phyloP scores from a whole-genome alignment of 2,329 filamentous ascomycete genomes.

The Mollisia scopiformis region DNA sequence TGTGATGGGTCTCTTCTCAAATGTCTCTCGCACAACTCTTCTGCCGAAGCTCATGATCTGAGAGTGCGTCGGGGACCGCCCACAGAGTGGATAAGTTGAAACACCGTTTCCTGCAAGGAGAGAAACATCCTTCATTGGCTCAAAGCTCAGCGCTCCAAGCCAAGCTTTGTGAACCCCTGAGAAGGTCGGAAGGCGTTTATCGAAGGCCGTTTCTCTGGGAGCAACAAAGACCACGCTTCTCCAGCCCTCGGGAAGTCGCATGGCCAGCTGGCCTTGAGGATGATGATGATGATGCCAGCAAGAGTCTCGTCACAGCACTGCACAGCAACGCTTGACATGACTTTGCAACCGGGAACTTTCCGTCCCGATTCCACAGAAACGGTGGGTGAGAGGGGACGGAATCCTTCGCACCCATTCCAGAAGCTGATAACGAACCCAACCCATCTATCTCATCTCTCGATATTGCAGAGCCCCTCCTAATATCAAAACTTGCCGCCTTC shows the following conservation, averaged over 20 bases:
- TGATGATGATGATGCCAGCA: slow-evolving; percentile 4
- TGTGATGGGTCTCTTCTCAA: not conserved
- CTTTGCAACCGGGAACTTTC: not conserved
- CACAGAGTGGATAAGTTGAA: not conserved
- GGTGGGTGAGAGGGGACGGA: not conserved
- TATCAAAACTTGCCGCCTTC: slow-evolving; percentile 1
- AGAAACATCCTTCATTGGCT: not conserved
- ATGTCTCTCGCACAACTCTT: not conserved
- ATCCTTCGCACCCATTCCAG: slow-evolving; percentile 1
- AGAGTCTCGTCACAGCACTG: not conserved
- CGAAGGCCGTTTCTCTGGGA: no score
- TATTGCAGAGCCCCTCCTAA: not conserved
- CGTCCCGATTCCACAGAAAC: not conserved
- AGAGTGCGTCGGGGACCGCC: not conserved
- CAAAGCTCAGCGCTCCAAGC: not conserved
- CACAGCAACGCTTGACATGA: not conserved
- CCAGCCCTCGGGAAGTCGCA: slow-evolving; percentile 7
- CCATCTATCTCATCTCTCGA: not conserved
- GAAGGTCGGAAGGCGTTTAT: not conserved
- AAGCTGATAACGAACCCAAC: not conserved
- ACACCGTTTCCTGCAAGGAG: slow-evolving; percentile 7
- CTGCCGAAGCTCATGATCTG: not conserved
- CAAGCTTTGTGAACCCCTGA: slow-evolving; percentile 3
- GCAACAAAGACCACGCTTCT: not conserved
- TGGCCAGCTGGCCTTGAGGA: slow-evolving; percentile 3